phyloP scores from a whole-genome alignment of 495 filamentous ascomycete species.

The Hamigera avellanea region DNA sequence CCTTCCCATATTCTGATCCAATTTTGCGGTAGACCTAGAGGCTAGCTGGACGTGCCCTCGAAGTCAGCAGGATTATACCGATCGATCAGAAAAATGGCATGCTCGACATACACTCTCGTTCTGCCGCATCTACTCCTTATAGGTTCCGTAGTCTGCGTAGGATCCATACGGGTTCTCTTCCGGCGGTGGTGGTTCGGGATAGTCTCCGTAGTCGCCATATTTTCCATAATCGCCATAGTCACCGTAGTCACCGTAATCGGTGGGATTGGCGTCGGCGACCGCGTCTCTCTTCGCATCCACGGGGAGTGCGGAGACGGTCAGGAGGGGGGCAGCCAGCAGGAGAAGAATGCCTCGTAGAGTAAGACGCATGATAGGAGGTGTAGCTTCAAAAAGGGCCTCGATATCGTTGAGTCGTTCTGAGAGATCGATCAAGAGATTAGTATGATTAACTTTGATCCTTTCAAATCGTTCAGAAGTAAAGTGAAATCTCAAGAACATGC shows the following conservation, averaged over 20 bases:
- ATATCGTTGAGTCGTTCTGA: not conserved
- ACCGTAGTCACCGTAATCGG: constrained; percentile 1
- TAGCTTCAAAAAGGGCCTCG: not conserved
- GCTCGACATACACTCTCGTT: too few relatives aligned
- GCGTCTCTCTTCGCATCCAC: not conserved
- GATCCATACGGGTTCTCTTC: too few relatives aligned
- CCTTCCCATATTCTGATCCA: too few relatives aligned
- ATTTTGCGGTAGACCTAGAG: too few relatives aligned
- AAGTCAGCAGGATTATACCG: too few relatives aligned
- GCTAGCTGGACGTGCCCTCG: too few relatives aligned
- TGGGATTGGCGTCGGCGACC: not conserved
- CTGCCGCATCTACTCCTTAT: too few relatives aligned
- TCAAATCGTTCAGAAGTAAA: not conserved
- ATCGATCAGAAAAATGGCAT: too few relatives aligned
- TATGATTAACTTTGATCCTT: too few relatives aligned
- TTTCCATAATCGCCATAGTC: not conserved
- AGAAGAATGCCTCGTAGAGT: not conserved
- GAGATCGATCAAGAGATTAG: not conserved
- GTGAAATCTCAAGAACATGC: not conserved
- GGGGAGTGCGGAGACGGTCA: not conserved
- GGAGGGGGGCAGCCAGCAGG: too few relatives aligned
- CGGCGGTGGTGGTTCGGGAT: not conserved
- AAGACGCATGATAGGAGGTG: not conserved
- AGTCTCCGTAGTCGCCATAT: not conserved
- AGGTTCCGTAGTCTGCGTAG: too few relatives aligned